phyloP scores from a whole-genome alignment of 495 filamentous ascomycete species.

The Aspergillus heteromorphus region DNA sequence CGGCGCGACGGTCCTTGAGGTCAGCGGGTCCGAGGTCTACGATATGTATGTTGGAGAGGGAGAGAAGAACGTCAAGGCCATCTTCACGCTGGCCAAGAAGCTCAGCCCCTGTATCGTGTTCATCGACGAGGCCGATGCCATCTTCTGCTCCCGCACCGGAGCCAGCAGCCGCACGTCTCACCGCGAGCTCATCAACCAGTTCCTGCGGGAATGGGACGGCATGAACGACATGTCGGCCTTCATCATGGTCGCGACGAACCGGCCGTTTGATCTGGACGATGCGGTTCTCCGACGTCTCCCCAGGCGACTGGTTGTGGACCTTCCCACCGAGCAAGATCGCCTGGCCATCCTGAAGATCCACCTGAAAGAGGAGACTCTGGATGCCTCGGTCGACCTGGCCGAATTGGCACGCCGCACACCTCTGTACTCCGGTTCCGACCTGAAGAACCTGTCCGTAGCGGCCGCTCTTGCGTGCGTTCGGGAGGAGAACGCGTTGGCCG shows the following conservation, averaged over 20 bases:
- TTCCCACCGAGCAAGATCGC: constrained; percentile 74
- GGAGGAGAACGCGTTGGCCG: constrained; percentile 66
- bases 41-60: constrained; percentile 96
- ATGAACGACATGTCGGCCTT: constrained; percentile 82
- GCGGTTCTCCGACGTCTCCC: constrained; percentile 82
- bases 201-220: constrained; percentile 96
- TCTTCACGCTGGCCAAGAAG: constrained; percentile 88
- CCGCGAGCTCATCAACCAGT: constrained; percentile 94
- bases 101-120: constrained; percentile 92
- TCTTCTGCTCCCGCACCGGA: constrained; percentile 69
- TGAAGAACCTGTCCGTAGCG: constrained; percentile 90
- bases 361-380: constrained; percentile 70
- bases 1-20: constrained; percentile 76
- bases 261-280: constrained; percentile 93
- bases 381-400: constrained; percentile 60
- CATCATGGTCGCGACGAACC: constrained; percentile 98
- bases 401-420: constrained; percentile 71
- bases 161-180: constrained; percentile 56
- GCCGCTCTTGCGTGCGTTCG: constrained; percentile 85
- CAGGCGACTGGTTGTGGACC: constrained; percentile 77
- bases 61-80: constrained; percentile 93
- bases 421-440: constrained; percentile 92
- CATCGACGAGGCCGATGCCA: constrained; percentile 93
- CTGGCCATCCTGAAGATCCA: constrained; percentile 79
- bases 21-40: constrained; percentile 74